Base-by-base conservation (phyloP, 306 rosid species). In the Astragalus glycyphyllos region DNA sequence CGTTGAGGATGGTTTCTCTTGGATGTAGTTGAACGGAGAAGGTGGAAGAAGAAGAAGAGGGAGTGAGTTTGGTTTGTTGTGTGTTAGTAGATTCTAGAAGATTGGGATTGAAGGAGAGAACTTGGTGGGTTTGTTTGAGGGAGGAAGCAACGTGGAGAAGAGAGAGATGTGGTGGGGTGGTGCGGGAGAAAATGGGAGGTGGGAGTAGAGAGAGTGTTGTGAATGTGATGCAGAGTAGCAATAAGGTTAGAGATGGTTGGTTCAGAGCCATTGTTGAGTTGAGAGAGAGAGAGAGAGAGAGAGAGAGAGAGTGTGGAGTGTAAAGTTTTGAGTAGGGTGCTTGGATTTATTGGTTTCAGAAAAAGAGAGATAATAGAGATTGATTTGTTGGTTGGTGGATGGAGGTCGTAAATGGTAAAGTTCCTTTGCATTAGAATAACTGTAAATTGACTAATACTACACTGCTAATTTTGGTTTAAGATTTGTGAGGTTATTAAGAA, bases 81-180 rank as follows among this genome's bases (percentile, higher is more conserved):
- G 35, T 57, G 11, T 5, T 60, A 20, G 81, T 31, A 8, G 87
- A 8, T 69, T 69, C 20, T 10, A 66, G 53, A 73, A 73, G 47
- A 11, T 9, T 17, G 0, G 92, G 87, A 67, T 69, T 44, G 57
- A 73, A 81, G 73, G 74, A 61, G 51, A 89, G 90, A 59, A 87
- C 79, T 11, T 80, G 81, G 2, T 77, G 75, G 42, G 96, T 82
- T 77, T 80, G 92, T 13, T 67, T 31, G 48, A 94, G 92, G 0
- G 96, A 78, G 13, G 79, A 73, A 0, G 88, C 42, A 76, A 90
- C 67, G 58, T 90, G 86, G n/a, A 94, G 88, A 11, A 74, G 2
- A 0, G 76, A 7, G 37, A 50, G 12, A 11, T 62, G 91, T 56
- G 71, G 80, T n/a, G 83, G 38, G 49, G 17, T 41, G 71, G 11